A percentile compares a stretch with the other conserved stretches of the same genome.
Evolutionary conservation across 2,329 filamentous ascomycete genomes (phyloP).

Genomic region (Chalaropsis ovoidea): DNA sequence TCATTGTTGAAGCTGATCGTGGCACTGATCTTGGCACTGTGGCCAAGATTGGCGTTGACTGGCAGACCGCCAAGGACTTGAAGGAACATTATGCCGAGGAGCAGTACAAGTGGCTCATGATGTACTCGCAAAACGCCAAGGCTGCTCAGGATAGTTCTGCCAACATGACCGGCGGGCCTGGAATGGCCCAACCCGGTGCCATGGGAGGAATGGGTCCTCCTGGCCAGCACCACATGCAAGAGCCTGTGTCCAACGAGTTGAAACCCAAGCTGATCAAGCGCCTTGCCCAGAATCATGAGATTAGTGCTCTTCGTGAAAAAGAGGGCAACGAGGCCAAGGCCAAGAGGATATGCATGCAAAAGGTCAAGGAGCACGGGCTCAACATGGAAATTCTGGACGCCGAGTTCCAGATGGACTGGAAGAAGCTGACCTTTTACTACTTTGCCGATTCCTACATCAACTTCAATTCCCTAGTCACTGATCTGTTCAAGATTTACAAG

Average conservation of each 20-base stretch:
- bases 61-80: conserved; percentile 74
- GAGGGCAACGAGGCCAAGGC: conserved; percentile 97
- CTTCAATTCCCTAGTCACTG: conserved; percentile 94
- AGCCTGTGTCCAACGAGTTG: conserved; percentile 61
- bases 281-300: conserved; percentile 82
- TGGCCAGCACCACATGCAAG: conserved; percentile 61
- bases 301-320: conserved; percentile 81
- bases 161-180: conserved; percentile 36
- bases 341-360: conserved; percentile 91
- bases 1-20: conserved; percentile 94
- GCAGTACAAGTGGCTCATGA: conserved; percentile 97
- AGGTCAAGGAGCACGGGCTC: conserved; percentile 84
- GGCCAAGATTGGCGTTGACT: conserved; percentile 74
- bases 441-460: conserved; percentile 98
- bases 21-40: conserved; percentile 93
- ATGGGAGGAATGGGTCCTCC: conserved; percentile 70
- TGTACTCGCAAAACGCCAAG: conserved; percentile 78
- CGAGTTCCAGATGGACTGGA: conserved; percentile 99
- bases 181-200: conserved; percentile 38
- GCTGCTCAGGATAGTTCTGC: conserved; percentile 51
- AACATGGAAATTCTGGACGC: conserved; percentile 99
- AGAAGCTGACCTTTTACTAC: conserved; percentile 98
- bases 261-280: conserved; percentile 97
- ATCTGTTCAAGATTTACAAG: conserved; percentile 99
- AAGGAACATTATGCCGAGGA: conserved; percentile 90